Conservation (phyloP, 352 stramenopile species). For the Detonula confervacea region DNA sequence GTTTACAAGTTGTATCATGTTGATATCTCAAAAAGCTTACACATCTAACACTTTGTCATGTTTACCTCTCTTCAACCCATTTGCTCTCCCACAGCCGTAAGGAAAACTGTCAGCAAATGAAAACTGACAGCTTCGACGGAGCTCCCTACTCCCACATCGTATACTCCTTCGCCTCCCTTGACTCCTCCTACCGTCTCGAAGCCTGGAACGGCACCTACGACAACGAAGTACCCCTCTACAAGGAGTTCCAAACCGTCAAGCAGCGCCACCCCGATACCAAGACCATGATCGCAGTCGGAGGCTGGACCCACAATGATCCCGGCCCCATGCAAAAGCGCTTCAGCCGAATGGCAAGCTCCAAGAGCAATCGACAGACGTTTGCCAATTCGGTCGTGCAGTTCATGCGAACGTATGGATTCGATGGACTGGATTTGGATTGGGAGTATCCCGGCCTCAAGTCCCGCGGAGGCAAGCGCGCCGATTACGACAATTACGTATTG, state of each 20-base stretch:
- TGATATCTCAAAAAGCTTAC: no score
- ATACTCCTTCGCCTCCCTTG: conserved; percentile 71
- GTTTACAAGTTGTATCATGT: not conserved
- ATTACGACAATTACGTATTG: conserved; percentile 69
- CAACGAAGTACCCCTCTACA: conserved; percentile 65
- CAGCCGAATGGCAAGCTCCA: conserved; percentile 43
- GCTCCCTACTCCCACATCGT: conserved; percentile 58
- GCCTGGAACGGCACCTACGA: conserved; percentile 63
- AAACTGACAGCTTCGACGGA: conserved; percentile 50
- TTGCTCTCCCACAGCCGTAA: conserved; percentile 43
- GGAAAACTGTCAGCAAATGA: conserved; percentile 63
- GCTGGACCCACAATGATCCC: conserved; percentile 67
- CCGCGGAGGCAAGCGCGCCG: conserved; percentile 49
- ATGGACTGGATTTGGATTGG: conserved; percentile 72
- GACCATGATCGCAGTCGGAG: conserved; percentile 67
- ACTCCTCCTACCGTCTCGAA: conserved; percentile 57
- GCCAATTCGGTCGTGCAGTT: conserved; percentile 59
- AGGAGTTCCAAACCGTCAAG: conserved; percentile 67
- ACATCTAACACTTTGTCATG: not conserved
- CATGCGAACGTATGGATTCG: conserved; percentile 63
- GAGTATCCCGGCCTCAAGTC: conserved; percentile 55
- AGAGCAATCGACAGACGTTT: conserved; percentile 57
- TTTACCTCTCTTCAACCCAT: conserved; percentile 1
- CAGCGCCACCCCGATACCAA: conserved; percentile 56
- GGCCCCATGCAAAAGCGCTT: conserved; percentile 64